phyloP scores from a whole-genome alignment of 1,284 basidiomycete genomes.

The Apiotrichum porosum region DNA sequence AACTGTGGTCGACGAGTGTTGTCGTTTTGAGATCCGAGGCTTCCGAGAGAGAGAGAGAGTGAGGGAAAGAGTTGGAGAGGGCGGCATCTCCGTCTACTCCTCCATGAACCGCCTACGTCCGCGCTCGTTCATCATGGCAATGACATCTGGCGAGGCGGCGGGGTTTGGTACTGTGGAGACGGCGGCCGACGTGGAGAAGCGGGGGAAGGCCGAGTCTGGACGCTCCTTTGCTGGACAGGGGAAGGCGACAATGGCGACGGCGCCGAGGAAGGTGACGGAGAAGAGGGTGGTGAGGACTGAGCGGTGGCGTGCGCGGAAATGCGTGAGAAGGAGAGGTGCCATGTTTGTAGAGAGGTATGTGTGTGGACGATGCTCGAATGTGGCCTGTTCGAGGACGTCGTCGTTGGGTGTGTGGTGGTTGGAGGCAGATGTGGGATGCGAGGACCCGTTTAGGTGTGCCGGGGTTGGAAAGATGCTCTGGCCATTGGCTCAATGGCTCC shows the following conservation, averaged over 20 bases:
- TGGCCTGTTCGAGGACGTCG: too few species aligned
- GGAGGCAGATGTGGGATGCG: background rate
- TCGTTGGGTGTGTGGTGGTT: background rate
- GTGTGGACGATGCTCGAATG: too few species aligned
- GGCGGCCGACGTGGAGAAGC: slow-evolving; percentile 3
- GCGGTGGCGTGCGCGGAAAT: slow-evolving; percentile 46
- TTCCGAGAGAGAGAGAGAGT: too few species aligned
- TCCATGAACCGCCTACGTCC: slow-evolving; percentile 44
- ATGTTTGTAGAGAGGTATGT: too few species aligned
- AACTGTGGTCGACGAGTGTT: background rate
- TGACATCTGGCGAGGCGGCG: slow-evolving; percentile 24
- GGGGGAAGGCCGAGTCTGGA: background rate
- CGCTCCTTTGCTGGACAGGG: slow-evolving; percentile 42
- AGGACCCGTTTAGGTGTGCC: too few species aligned
- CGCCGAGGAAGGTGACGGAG: slow-evolving; percentile 47
- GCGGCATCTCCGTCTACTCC: slow-evolving; percentile 23
- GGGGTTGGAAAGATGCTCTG: too few species aligned
- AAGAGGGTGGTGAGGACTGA: slow-evolving; percentile 47
- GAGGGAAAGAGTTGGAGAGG: too few species aligned
- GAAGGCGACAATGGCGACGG: slow-evolving; percentile 46
- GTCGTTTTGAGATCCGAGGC: background rate
- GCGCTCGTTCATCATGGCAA: slow-evolving; percentile 47
- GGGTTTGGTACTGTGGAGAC: slow-evolving; percentile 8
- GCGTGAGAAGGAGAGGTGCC: slow-evolving; percentile 46
- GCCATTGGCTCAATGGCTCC: too few species aligned